Conservation (phyloP, 2,329 filamentous ascomycete species). For the Akanthomyces dipterigenus region DNA sequence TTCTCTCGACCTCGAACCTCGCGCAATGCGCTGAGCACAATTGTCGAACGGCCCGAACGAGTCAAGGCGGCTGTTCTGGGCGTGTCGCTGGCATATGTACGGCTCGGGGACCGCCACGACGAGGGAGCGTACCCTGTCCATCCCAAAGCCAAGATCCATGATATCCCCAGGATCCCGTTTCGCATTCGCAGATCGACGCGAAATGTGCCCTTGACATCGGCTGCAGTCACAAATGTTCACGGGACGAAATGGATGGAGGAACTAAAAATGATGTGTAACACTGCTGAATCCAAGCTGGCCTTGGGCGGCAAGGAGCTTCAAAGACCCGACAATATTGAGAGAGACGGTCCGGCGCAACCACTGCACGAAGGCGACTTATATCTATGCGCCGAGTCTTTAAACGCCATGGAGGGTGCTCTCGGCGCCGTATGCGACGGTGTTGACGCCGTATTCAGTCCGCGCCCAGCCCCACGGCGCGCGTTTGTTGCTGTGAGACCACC, state of each 20-base stretch:
- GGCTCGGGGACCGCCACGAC: constrained; percentile 73
- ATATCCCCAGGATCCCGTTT: constrained; percentile 63
- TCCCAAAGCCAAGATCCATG: constrained; percentile 49
- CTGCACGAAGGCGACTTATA: constrained; percentile 90
- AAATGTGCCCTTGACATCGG: constrained; percentile 62
- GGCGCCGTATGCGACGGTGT: constrained; percentile 92
- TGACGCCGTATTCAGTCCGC: constrained; percentile 66
- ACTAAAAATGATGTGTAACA: constrained; percentile 74
- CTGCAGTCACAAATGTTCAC: constrained; percentile 83
- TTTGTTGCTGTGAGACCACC: constrained; percentile 92
- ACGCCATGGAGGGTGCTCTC: constrained; percentile 83
- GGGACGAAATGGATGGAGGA: constrained; percentile 92
- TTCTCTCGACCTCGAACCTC: constrained; percentile 77
- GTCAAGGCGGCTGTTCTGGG: constrained; percentile 79
- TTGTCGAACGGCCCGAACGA: constrained; percentile 90
- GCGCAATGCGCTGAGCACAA: constrained; percentile 63
- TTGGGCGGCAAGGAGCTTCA: constrained; percentile 71
- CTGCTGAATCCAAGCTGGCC: constrained; percentile 71
- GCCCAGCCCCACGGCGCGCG: constrained; percentile 56
- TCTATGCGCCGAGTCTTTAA: constrained; percentile 75
- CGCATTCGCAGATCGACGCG: constrained; percentile 76
- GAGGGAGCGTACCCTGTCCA: constrained; percentile 63
- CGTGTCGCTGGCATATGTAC: constrained; percentile 79
- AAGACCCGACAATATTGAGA: constrained; percentile 53
- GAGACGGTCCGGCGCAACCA: constrained; percentile 42